Evolutionary conservation across 1,284 basidiomycete genomes (phyloP), one percentile per base, ranked within the genome.

Genomic region (Calocybe gambosa): DNA sequence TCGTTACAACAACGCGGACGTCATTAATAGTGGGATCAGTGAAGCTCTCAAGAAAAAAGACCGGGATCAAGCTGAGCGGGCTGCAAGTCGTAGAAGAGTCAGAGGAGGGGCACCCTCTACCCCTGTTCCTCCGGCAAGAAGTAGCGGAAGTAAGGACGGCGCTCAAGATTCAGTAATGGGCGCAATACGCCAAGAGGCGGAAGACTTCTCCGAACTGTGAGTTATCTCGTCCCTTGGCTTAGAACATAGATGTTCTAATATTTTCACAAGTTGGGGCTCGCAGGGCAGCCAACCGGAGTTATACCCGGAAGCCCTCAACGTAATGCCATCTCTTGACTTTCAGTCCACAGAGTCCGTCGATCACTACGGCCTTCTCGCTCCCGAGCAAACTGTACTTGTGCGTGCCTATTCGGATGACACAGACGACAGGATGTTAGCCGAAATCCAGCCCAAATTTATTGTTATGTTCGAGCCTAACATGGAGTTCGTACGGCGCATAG

Each of bases 391-490:
- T 0, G 83, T 98, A 12, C 68, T 98, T 15, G 80, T 99, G 20
- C 80, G 93, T 1, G 79, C 90, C 0, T 99, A 95, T 59, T 84
- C 88, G 0, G 93, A 93, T 38, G 95, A 98, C 58, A 82, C 87
- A 4, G 95, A 99, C 58, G 95, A 99, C 62, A 77, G 84, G 34
- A 69, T 97, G 40, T 71, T 99, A 23, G 80, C 86, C 45, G 95
- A 99, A 62, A 73, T 98, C 1, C 75, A 87, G 47, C 96, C 96
- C 1, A 81, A 88, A 47, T 97, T 93, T 60, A 85, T 97, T 43
- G 81, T 98, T 38, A 89, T 98, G 87, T 94, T 89, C 58, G 96
- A 99, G 58, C 93, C 95, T 0, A 91, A 86, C 59, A 84, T 93
- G 55, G 86, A 94, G 42, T 99, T 98, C 57, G 81, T 98, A 31